These are phyloP conservation scores for Vicia faba DNA, from an alignment of 306 rosid genomes.

Conservation along the genomic window DNA sequence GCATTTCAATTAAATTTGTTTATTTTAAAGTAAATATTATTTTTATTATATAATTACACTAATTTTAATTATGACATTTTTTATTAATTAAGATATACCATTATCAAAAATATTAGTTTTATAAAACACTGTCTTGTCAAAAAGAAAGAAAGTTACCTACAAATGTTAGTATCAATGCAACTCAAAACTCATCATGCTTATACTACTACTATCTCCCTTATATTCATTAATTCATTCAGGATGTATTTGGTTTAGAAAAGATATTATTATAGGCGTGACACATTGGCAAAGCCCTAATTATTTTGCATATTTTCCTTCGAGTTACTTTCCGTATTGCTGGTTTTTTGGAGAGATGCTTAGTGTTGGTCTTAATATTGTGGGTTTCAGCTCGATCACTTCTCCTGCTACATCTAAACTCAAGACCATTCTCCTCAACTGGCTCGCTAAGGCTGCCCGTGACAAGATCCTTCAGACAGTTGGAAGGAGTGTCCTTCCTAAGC, in stretches of 20 bases:
- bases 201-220: too few relatives aligned
- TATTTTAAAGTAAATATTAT: too few relatives aligned
- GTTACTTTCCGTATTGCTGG: slow-evolving; percentile 92
- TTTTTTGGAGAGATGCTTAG: slow-evolving; percentile 97
- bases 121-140: too few relatives aligned
- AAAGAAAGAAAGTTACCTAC: too few relatives aligned
- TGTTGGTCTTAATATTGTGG: slow-evolving; percentile 85
- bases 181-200: too few relatives aligned
- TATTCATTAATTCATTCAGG: not conserved
- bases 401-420: slow-evolving; percentile 99
- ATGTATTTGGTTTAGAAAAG: too few relatives aligned
- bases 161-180: not conserved
- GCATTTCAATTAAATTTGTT: too few relatives aligned
- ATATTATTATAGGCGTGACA: slow-evolving; percentile 92
- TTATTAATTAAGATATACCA: too few relatives aligned
- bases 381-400: slow-evolving; percentile 94
- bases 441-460: slow-evolving; percentile 95
- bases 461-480: slow-evolving; percentile 59
- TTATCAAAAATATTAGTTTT: too few relatives aligned
- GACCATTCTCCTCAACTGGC: slow-evolving; percentile 85
- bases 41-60: too few relatives aligned
- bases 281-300: slow-evolving; percentile 99
- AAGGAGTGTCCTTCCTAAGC: slow-evolving; percentile 63
- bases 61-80: too few relatives aligned
- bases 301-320: slow-evolving; percentile 93